phyloP scores from a whole-genome alignment of 202 grass and related monocot genomes.

The Bolboschoenoplectus hybrid region DNA sequence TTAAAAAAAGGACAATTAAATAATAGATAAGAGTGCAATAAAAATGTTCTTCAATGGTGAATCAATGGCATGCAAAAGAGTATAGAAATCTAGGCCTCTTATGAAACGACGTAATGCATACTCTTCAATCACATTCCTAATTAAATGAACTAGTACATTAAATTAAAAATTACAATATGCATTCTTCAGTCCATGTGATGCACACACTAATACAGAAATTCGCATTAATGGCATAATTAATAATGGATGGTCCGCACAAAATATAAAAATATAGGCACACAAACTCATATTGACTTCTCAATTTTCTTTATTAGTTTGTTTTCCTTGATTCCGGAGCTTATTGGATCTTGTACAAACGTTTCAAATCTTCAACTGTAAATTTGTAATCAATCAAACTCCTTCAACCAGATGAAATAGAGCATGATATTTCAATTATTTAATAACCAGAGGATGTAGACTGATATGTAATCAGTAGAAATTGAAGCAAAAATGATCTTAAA shows the following conservation, averaged over 20 bases:
- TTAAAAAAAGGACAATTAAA: not conserved
- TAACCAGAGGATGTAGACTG: not conserved
- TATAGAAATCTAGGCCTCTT: not conserved
- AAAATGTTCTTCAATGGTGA: not conserved
- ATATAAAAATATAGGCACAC: slow-evolving; percentile 1
- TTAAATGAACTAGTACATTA: not conserved
- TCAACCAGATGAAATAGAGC: not conserved
- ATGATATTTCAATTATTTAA: not conserved
- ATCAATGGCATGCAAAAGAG: not conserved
- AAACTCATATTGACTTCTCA: slow-evolving; percentile 17
- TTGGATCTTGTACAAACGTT: slow-evolving; percentile 14
- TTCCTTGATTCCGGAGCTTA: not conserved
- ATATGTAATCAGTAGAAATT: not conserved
- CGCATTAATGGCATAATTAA: slow-evolving; percentile 27
- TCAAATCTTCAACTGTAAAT: slow-evolving; percentile 19
- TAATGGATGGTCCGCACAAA: slow-evolving; percentile 16
- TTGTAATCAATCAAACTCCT: not conserved
- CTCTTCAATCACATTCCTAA: not conserved
- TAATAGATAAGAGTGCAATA: not conserved
- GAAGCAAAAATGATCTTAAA: not conserved
- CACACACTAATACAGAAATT: slow-evolving; percentile 11
- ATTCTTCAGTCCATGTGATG: slow-evolving; percentile 27
- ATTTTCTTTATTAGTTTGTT: not conserved
- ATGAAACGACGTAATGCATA: slow-evolving; percentile 12
- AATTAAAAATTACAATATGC: slow-evolving; percentile 1